A percentile compares a stretch with the other conserved stretches of the same genome.
phyloP scores from a whole-genome alignment of 768 basidiomycete genomes.

The Podaxis sp. region DNA sequence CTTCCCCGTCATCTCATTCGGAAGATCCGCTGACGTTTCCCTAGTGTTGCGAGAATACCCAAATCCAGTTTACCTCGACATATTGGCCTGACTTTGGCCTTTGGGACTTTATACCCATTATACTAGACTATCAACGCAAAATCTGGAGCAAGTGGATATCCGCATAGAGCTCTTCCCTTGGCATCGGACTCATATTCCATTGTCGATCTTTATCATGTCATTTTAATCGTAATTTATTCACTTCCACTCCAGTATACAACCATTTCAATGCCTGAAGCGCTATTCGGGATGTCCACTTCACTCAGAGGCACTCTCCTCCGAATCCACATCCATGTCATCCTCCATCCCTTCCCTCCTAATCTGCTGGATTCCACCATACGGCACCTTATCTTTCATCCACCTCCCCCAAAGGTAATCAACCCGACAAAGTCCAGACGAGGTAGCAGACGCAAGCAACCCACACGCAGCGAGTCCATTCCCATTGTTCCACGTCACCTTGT shows the following conservation, averaged over 20 bases:
- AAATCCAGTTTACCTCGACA: constrained; percentile 77
- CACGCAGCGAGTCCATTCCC: constrained; percentile 60
- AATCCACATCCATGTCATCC: constrained; percentile 42
- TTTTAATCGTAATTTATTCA: neutral
- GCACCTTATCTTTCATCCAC: constrained; percentile 62
- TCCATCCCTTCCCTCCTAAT: constrained; percentile 50
- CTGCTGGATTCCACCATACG: constrained; percentile 58
- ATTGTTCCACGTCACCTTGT: constrained; percentile 79
- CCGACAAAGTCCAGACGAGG: constrained; percentile 80
- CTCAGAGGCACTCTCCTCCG: constrained; percentile 22
- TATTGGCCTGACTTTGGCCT: constrained; percentile 96
- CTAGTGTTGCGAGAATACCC: constrained; percentile 78
- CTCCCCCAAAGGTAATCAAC: constrained; percentile 79
- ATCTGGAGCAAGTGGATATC: constrained; percentile 39
- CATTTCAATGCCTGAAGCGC: neutral
- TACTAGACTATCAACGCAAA: constrained; percentile 85
- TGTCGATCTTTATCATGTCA: neutral
- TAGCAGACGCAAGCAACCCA: constrained; percentile 69
- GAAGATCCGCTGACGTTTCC: neutral
- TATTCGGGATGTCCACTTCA: constrained; percentile 9
- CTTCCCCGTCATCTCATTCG: neutral
- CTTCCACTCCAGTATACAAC: neutral
- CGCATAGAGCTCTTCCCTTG: neutral
- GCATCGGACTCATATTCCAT: neutral
- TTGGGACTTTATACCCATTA: constrained; percentile 78